Base-by-base conservation (phyloP, 73 alveolate species). In the Paramecium sexaurelia region DNA sequence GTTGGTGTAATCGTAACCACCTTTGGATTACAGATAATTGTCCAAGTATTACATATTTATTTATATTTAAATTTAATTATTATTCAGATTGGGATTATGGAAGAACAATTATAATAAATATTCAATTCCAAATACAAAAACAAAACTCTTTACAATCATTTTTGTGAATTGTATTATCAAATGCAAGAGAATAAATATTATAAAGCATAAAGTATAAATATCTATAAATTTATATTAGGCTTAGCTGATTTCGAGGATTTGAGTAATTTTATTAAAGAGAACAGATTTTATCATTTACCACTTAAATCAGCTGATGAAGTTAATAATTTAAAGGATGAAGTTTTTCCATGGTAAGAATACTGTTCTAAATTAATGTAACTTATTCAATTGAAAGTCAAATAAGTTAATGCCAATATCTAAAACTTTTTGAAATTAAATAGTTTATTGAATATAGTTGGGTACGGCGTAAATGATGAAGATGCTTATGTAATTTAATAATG, bases 81-180 rank as follows among this genome's bases (percentile, higher is more conserved):
- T 78, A 40, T 39, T 78, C 61, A 78, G 90, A 78, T 78, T 78
- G 51, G 90, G 90, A 78, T 73, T 6, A 71, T 71, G 86, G 55
- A 71, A 37, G 61, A 71, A 71, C 55, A 37, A 71, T 37, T 71
- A 71, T 35, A 37, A 71, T 33, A 71, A 71, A 71, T 71, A 71
- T 35, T 71, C 57, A 20, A 71, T 27, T 71, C 86, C 35, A 71
- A 15, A 40, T 78, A 78, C 55, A 78, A 78, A 33, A 33, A 33
- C 32, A 78, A 78, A 78, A 24, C 90, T 7, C 55, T 78, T 4
- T 78, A 29, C 55, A 26, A 78, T 39, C 90, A 78, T 43, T 45
- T 78, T 41, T 39, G 68, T 41, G 90, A 78, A 40, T 24, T 78
- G 73, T 19, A 39, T 13, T 78, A 41, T 24, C 55, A 78, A 47